phyloP scores from a whole-genome alignment of 2,329 filamentous ascomycete genomes.

The Colletotrichum incanum region DNA sequence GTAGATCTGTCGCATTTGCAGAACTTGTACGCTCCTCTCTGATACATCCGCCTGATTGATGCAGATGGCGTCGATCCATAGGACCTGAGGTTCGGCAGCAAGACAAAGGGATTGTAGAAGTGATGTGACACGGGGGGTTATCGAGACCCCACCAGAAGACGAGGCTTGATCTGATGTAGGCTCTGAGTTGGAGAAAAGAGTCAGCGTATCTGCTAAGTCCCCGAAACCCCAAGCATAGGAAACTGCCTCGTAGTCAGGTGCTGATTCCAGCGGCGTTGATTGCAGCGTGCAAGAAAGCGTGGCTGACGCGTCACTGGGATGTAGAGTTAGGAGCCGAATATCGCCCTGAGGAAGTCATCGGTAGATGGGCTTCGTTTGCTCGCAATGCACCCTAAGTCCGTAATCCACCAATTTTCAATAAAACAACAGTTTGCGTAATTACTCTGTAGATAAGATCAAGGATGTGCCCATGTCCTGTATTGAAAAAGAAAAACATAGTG shows the following conservation, averaged over 20 bases:
- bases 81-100: neutral
- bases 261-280: neutral
- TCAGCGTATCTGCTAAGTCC: neutral
- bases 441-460: neutral
- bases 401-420: too few relatives aligned
- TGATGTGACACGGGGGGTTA: neutral
- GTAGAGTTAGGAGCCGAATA: constrained; percentile 9
- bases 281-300: neutral
- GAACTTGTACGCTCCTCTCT: constrained; percentile 40
- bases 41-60: constrained; percentile 42
- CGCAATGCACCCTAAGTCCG: neutral
- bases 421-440: too few relatives aligned
- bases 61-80: constrained; percentile 27
- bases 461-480: neutral
- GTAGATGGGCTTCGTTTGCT: neutral
- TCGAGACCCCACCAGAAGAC: neutral
- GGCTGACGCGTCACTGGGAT: neutral
- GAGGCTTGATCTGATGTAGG: neutral
- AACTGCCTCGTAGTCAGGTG: constrained; percentile 45
- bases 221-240: constrained; percentile 46
- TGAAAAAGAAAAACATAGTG: neutral
- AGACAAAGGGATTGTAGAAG: constrained; percentile 40
- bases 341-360: neutral
- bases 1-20: constrained; percentile 39
- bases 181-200: neutral